Conservation (phyloP, 1,139 yeast species). For the Yamadazyma friedrichii region DNA sequence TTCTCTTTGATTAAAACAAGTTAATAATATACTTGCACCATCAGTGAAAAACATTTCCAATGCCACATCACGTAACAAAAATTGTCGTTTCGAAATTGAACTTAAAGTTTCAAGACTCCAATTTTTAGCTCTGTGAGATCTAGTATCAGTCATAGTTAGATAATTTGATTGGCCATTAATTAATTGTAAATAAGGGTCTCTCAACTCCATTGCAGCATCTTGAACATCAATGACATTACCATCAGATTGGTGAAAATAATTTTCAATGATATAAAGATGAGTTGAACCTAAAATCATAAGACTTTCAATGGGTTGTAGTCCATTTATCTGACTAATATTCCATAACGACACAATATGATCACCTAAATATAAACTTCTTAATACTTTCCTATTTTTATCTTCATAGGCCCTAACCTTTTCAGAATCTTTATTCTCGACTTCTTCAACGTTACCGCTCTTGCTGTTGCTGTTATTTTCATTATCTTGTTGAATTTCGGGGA, state of each 20-base stretch:
- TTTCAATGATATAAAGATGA: constrained; percentile 66
- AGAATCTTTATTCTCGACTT: constrained; percentile 13
- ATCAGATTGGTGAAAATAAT: constrained; percentile 59
- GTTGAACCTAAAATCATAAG: constrained; percentile 64
- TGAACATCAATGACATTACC: constrained; percentile 66
- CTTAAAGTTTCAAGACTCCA: constrained; percentile 61
- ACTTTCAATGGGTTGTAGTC: constrained; percentile 72
- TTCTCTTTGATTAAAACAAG: constrained; percentile 48
- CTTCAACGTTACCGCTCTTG: constrained; percentile 13
- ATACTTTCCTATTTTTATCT: constrained; percentile 71
- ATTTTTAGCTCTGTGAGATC: constrained; percentile 45
- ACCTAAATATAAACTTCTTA: constrained; percentile 66
- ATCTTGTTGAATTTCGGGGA: constrained; percentile 19
- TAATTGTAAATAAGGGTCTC: constrained; percentile 68
- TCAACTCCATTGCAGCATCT: constrained; percentile 57
- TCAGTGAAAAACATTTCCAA: constrained; percentile 71
- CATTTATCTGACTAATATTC: constrained; percentile 73
- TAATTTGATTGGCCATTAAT: constrained; percentile 41
- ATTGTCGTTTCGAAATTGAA: constrained; percentile 69
- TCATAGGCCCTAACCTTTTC: constrained; percentile 39
- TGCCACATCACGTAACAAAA: constrained; percentile 74
- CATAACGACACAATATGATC: constrained; percentile 69
- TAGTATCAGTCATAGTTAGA: constrained; percentile 16
- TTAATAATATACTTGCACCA: constrained; percentile 65
- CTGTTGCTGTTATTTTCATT: not conserved